A percentile compares a stretch with the other conserved stretches of the same genome.
Evolutionary conservation across 176 grass and related monocot species (phyloP).

Genomic region (Aegilops longissima): DNA sequence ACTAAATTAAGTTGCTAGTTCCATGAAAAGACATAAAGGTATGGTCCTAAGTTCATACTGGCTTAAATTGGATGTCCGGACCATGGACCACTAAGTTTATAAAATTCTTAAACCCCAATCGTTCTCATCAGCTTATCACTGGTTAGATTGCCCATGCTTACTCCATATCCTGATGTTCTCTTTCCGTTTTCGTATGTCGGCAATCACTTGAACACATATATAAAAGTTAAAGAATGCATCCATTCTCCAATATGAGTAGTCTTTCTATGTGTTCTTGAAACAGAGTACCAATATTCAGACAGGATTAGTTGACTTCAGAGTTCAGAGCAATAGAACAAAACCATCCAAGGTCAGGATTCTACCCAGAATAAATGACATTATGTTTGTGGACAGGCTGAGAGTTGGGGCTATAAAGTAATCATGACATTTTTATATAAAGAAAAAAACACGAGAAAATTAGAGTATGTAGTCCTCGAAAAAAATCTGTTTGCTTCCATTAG

Average conservation of each 20-base stretch:
- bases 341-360: conserved; percentile 1
- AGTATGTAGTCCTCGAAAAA: not conserved
- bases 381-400: conserved; percentile 13
- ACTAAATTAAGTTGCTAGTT: conserved; percentile 29
- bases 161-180: conserved; percentile 35
- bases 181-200: not conserved
- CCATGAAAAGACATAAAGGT: conserved; percentile 5
- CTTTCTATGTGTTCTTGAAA: conserved; percentile 14
- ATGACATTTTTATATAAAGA: not conserved
- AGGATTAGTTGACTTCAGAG: not conserved
- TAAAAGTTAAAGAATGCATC: not conserved
- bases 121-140: conserved; percentile 15
- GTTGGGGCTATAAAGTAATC: not conserved
- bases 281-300: not conserved
- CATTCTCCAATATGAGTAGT: not conserved
- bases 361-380: conserved; percentile 2
- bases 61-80: not conserved
- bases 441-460: not conserved
- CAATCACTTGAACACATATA: conserved; percentile 2
- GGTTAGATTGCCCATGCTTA: conserved; percentile 29
- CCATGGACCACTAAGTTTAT: conserved; percentile 52
- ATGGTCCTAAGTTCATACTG: conserved; percentile 34
- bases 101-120: conserved; percentile 2
- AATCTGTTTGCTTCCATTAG: not conserved
- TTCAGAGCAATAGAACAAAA: conserved; percentile 1